A percentile compares a stretch with the other conserved stretches of the same genome.
phyloP scores from a whole-genome alignment of 2,329 filamentous ascomycete genomes.

The Sclerotinia trifoliorum region DNA sequence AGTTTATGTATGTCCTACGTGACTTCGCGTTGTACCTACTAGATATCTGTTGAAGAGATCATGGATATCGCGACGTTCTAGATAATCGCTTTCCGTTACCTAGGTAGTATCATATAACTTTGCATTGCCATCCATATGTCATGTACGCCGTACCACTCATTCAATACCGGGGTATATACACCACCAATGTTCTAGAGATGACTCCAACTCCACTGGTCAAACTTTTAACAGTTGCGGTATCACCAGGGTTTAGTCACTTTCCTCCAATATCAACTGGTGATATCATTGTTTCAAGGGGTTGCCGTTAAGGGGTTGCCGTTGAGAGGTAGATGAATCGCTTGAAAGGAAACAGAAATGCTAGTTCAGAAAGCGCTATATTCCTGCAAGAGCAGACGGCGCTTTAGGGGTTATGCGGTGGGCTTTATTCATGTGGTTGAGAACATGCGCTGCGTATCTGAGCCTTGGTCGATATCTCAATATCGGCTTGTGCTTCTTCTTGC shows the following conservation, averaged over 20 bases:
- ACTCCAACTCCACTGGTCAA: too few relatives aligned
- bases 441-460: neutral
- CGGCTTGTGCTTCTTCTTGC: neutral
- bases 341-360: neutral
- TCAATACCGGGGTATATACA: too few relatives aligned
- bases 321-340: neutral
- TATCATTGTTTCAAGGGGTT: neutral
- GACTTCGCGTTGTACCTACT: neutral
- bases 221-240: too few relatives aligned
- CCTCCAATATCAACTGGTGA: too few relatives aligned
- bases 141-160: too few relatives aligned
- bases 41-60: neutral
- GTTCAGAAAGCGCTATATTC: too few relatives aligned
- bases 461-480: neutral
- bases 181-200: neutral
- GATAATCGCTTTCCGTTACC: neutral
- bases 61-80: neutral
- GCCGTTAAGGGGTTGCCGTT: neutral
- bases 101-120: too few relatives aligned
- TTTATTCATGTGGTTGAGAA: neutral
- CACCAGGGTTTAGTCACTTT: neutral
- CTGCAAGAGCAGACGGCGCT: too few relatives aligned
- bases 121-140: neutral
- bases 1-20: too few relatives aligned
- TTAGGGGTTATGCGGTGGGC: too few relatives aligned